Conservation (phyloP, 1,284 basidiomycete species). For the Rhodotorula glutinis region DNA sequence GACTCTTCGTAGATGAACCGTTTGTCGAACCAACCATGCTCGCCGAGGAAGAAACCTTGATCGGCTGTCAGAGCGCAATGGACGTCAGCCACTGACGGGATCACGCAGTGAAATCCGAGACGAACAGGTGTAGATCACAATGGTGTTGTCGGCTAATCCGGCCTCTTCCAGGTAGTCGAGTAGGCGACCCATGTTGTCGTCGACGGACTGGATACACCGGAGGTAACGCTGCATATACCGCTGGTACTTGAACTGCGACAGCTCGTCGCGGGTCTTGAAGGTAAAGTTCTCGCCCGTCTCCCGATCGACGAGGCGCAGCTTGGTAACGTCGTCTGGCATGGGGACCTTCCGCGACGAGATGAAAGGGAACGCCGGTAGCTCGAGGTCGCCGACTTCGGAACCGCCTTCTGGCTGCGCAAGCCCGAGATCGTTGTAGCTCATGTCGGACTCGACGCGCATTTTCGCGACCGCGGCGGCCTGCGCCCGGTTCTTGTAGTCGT, state of each 20-base stretch:
- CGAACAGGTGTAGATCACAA: constrained; percentile 9
- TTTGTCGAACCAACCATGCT: constrained; percentile 44
- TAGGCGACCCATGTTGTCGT: constrained; percentile 3
- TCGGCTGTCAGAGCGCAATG: constrained; percentile 9
- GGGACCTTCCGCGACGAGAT: constrained; percentile 5
- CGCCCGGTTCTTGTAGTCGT: constrained; percentile 10
- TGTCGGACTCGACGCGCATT: constrained; percentile 10
- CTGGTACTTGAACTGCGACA: constrained; percentile 10
- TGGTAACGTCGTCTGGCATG: constrained; percentile 6
- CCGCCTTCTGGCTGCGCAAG: constrained; percentile 5
- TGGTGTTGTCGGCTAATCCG: constrained; percentile 2
- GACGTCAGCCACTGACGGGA: no score
- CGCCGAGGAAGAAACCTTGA: constrained; percentile 40
- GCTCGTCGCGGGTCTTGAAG: constrained; percentile 6
- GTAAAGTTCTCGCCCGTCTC: constrained; percentile 5
- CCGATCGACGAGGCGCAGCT: background rate
- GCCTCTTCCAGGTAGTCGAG: constrained; percentile 6
- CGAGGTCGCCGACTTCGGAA: constrained; percentile 7
- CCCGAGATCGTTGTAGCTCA: constrained; percentile 5
- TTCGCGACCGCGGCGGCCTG: constrained; percentile 2
- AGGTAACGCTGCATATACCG: constrained; percentile 11
- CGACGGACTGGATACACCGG: constrained; percentile 4
- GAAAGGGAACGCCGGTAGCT: background rate
- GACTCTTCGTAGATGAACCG: constrained; percentile 40
- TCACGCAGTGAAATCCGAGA: background rate